Conservation (phyloP, 1,284 basidiomycete species). For the Wallemia hederae region DNA sequence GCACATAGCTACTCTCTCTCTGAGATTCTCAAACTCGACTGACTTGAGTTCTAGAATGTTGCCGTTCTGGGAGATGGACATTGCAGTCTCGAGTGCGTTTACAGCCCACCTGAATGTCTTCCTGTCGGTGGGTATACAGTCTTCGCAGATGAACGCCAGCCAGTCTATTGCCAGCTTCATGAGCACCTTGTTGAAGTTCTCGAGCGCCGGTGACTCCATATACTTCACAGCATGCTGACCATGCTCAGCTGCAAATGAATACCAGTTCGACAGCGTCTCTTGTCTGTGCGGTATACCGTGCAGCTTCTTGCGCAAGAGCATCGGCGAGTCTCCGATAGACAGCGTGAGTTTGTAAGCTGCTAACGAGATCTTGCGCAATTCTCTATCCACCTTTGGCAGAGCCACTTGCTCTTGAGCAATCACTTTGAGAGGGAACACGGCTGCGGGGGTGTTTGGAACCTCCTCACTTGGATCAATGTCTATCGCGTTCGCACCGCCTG, state of each 20-base stretch:
- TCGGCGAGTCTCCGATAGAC: conserved; percentile 67
- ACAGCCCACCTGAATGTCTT: conserved; percentile 98
- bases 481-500: conserved; percentile 19
- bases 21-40: conserved; percentile 62
- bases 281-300: conserved; percentile 34
- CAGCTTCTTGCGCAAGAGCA: conserved; percentile 43
- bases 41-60: conserved; percentile 68
- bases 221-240: conserved; percentile 61
- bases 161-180: conserved; percentile 77
- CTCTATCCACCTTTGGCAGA: conserved; percentile 58
- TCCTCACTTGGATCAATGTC: conserved; percentile 12
- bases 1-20: conserved; percentile 77
- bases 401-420: conserved; percentile 71
- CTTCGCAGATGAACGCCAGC: conserved; percentile 95
- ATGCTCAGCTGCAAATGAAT: conserved; percentile 70
- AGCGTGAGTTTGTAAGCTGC: conserved; percentile 73
- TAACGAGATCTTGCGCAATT: conserved; percentile 65
- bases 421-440: conserved; percentile 22
- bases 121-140: conserved; percentile 83
- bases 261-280: conserved; percentile 86
- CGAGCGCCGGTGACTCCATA: conserved; percentile 42
- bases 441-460: conserved; percentile 14
- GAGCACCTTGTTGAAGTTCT: conserved; percentile 50
- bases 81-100: conserved; percentile 75
- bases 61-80: conserved; percentile 62